phyloP scores from a whole-genome alignment of 2,329 filamentous ascomycete species.

The Ophiostoma quercus region DNA sequence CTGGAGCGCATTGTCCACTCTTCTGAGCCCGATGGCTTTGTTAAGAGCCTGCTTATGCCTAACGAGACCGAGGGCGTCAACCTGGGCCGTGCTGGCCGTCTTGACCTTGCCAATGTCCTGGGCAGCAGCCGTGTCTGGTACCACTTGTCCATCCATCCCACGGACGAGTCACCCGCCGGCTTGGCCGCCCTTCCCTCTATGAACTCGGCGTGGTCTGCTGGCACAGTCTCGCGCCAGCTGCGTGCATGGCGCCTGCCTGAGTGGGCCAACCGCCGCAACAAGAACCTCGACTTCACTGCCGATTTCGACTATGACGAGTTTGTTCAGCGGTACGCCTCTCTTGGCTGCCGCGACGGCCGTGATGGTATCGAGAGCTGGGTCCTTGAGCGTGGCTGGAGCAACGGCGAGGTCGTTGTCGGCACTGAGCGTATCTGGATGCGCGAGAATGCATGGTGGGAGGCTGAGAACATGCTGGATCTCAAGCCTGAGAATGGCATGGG shows the following conservation, averaged over 20 bases:
- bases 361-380: slow-evolving; percentile 95
- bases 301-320: slow-evolving; percentile 97
- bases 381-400: slow-evolving; percentile 94
- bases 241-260: slow-evolving; percentile 90
- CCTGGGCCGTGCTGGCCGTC: slow-evolving; percentile 69
- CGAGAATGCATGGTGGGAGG: slow-evolving; percentile 94
- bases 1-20: slow-evolving; percentile 84
- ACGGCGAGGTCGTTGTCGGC: slow-evolving; percentile 89
- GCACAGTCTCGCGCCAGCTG: slow-evolving; percentile 84
- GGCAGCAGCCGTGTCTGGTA: slow-evolving; percentile 91
- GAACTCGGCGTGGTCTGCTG: slow-evolving; percentile 87
- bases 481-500: slow-evolving; percentile 53
- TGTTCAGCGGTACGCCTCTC: slow-evolving; percentile 67
- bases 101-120: slow-evolving; percentile 70
- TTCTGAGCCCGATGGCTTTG: slow-evolving; percentile 73
- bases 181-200: slow-evolving; percentile 66
- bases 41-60: slow-evolving; percentile 78
- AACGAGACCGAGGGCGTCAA: slow-evolving; percentile 71
- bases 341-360: slow-evolving; percentile 83
- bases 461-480: slow-evolving; percentile 89
- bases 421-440: slow-evolving; percentile 93
- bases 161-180: slow-evolving; percentile 72
- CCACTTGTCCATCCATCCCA: slow-evolving; percentile 85
- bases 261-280: slow-evolving; percentile 91
- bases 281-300: slow-evolving; percentile 87